These are phyloP conservation scores for Carex myosuroides DNA, from an alignment of 176 grass and related monocot species.

Conservation along the genomic window DNA sequence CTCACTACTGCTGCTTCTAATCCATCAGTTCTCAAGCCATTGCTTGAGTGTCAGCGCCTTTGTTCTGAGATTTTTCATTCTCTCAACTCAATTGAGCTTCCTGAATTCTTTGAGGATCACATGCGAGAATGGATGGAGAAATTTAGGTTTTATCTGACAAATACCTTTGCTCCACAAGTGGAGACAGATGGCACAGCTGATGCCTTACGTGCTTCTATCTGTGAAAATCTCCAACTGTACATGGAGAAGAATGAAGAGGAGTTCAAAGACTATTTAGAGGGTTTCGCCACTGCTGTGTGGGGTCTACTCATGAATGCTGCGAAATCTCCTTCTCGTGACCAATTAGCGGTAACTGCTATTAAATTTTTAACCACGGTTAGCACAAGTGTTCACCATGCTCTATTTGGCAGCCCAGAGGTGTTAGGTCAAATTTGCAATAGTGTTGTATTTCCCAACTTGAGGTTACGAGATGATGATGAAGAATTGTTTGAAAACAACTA, in stretches of 20 bases:
- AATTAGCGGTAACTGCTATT: constrained; percentile 79
- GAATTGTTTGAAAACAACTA: constrained; percentile 90
- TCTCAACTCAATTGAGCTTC: constrained; percentile 87
- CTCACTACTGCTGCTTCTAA: constrained; percentile 28
- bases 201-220: constrained; percentile 58
- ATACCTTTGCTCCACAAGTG: constrained; percentile 38
- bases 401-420: constrained; percentile 63
- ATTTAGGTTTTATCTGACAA: constrained; percentile 73
- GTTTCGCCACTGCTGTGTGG: constrained; percentile 84
- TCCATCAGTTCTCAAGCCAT: constrained; percentile 43
- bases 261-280: constrained; percentile 64
- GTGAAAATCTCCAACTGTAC: constrained; percentile 90
- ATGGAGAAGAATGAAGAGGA: constrained; percentile 99
- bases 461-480: constrained; percentile 84
- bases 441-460: constrained; percentile 88
- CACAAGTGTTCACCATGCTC: constrained; percentile 76
- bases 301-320: constrained; percentile 56
- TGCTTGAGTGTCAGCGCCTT: constrained; percentile 77
- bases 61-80: constrained; percentile 93
- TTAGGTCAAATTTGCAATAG: constrained; percentile 80
- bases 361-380: constrained; percentile 88
- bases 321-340: constrained; percentile 41
- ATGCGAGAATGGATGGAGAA: constrained; percentile 95
- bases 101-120: constrained; percentile 97
- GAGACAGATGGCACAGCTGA: constrained; percentile 73